These are phyloP conservation scores for Polygonum aviculare DNA, from an alignment of 148 eudicot genomes.

Conservation along the genomic window DNA sequence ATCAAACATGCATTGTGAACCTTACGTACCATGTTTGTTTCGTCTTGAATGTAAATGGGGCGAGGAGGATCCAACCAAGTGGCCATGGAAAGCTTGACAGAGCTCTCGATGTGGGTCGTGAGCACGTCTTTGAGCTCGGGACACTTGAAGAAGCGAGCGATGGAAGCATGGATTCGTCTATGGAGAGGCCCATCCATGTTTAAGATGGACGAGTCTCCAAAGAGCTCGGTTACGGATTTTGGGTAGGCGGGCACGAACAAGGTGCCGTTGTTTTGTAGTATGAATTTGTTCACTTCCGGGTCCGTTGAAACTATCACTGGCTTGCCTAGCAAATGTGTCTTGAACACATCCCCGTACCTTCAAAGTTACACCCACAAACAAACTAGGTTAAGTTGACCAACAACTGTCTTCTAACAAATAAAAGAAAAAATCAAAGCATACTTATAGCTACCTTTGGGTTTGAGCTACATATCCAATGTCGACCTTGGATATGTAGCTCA, in stretches of 20 bases:
- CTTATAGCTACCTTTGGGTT: no score
- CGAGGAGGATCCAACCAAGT: conserved; percentile 32
- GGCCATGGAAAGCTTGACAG: conserved; percentile 39
- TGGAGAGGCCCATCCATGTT: conserved; percentile 62
- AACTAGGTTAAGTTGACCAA: not conserved
- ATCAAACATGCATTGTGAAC: not conserved
- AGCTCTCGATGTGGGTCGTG: conserved; percentile 41
- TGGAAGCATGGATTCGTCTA: conserved; percentile 53
- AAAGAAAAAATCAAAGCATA: no score
- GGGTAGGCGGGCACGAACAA: conserved; percentile 69
- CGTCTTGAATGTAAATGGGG: conserved; percentile 61
- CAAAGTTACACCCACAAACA: not conserved
- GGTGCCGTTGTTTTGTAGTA: conserved; percentile 67
- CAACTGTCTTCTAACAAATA: no score
- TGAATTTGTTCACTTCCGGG: conserved; percentile 62
- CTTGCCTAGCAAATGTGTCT: conserved; percentile 69
- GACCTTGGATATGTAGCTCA: no score
- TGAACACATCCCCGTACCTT: conserved; percentile 86
- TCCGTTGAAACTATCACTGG: conserved; percentile 84
- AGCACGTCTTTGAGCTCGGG: conserved; percentile 56
- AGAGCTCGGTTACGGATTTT: conserved; percentile 60
- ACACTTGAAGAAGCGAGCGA: conserved; percentile 71
- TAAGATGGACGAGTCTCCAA: conserved; percentile 69
- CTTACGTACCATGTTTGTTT: conserved; percentile 48
- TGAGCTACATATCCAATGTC: no score